Evolutionary conservation across 2,329 filamentous ascomycete genomes (phyloP).

Genomic region (Cyphellophora europaea): DNA sequence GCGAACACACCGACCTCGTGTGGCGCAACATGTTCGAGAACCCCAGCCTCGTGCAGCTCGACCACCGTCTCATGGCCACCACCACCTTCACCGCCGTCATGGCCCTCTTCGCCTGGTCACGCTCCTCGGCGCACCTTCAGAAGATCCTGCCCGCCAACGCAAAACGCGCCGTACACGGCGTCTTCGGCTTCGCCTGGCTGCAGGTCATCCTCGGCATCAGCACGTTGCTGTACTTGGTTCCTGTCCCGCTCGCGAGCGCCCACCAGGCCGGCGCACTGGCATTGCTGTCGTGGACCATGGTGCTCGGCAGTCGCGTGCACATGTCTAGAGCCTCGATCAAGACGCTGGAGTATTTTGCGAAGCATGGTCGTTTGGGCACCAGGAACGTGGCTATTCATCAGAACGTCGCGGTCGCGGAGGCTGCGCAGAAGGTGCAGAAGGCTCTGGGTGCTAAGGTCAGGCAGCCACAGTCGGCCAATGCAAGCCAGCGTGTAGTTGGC

Average conservation of each 20-base stretch:
- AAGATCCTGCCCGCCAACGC: slow-evolving; percentile 46
- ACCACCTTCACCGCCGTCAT: slow-evolving; percentile 79
- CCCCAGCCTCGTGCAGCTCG: slow-evolving; percentile 86
- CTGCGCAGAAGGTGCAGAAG: too few relatives aligned
- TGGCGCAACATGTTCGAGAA: slow-evolving; percentile 99
- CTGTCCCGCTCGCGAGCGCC: slow-evolving; percentile 73
- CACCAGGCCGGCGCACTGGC: slow-evolving; percentile 89
- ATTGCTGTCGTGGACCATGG: slow-evolving; percentile 69
- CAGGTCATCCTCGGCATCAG: slow-evolving; percentile 82
- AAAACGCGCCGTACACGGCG: slow-evolving; percentile 61
- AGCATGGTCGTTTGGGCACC: neutral
- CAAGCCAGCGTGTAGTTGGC: too few relatives aligned
- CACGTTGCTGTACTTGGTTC: slow-evolving; percentile 90
- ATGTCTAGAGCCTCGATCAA: neutral
- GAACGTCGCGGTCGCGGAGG: too few relatives aligned
- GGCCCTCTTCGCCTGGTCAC: slow-evolving; percentile 70
- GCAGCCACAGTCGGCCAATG: too few relatives aligned
- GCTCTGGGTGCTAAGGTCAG: too few relatives aligned
- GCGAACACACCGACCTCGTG: slow-evolving; percentile 56
- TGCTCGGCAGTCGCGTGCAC: slow-evolving; percentile 65
- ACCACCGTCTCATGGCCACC: slow-evolving; percentile 85
- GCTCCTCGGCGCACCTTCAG: slow-evolving; percentile 57
- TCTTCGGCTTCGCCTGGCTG: slow-evolving; percentile 71
- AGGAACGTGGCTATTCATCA: too few relatives aligned
- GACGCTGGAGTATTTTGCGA: neutral